phyloP scores from a whole-genome alignment of 2,329 filamentous ascomycete genomes.

The Microsporum canis region DNA sequence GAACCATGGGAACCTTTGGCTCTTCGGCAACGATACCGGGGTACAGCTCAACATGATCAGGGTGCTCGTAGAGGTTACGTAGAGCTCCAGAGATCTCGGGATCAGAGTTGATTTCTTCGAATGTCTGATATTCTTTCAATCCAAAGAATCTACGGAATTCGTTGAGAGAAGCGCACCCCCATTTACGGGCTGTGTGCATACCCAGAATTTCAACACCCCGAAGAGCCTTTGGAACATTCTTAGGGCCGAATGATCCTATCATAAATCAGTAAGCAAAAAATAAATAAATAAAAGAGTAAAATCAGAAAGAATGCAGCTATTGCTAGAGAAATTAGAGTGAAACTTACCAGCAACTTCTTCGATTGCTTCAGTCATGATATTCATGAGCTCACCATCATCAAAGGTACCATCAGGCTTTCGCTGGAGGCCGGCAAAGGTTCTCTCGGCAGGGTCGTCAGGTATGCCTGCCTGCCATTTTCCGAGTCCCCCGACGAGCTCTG shows the following conservation, averaged over 20 bases:
- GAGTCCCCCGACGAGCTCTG: conserved; percentile 38
- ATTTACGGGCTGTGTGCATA: conserved; percentile 63
- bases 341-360: conserved; percentile 59
- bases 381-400: conserved; percentile 57
- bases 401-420: conserved; percentile 52
- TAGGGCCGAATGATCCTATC: conserved; percentile 43
- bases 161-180: conserved; percentile 38
- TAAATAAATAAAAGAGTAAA: not conserved
- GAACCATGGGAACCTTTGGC: conserved; percentile 28
- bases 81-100: conserved; percentile 45
- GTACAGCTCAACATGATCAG: conserved; percentile 58
- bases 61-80: conserved; percentile 50
- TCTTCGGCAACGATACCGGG: conserved; percentile 48
- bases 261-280: too few relatives aligned
- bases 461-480: conserved; percentile 46
- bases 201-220: conserved; percentile 66
- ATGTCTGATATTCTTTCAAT: conserved; percentile 45
- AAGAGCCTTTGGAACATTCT: conserved; percentile 61
- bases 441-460: conserved; percentile 49
- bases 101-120: conserved; percentile 49
- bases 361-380: conserved; percentile 51
- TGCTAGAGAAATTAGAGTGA: not conserved
- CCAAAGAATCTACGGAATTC: conserved; percentile 55
- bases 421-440: conserved; percentile 51
- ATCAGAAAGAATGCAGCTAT: not conserved